Conservation (phyloP, 1,284 basidiomycete genomes). For the Rhodofomes roseus region DNA sequence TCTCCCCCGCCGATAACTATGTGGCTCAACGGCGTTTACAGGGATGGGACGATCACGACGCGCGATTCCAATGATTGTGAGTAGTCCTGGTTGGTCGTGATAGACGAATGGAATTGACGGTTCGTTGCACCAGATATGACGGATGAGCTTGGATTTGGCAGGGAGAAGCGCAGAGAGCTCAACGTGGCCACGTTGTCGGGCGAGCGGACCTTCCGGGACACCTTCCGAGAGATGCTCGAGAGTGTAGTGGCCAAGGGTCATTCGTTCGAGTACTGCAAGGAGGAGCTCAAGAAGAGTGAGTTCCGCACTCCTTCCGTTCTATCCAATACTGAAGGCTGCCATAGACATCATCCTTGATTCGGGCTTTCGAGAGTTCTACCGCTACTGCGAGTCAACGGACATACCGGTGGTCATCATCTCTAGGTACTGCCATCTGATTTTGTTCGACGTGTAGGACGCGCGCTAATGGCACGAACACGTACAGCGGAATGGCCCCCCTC, state of each 20-base stretch:
- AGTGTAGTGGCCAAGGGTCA: conserved; percentile 65
- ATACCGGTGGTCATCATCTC: conserved; percentile 92
- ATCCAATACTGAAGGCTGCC: background rate
- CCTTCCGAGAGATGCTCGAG: conserved; percentile 76
- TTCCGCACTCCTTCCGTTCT: background rate
- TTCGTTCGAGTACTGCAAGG: conserved; percentile 79
- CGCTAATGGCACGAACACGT: background rate
- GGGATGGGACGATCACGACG: conserved; percentile 92
- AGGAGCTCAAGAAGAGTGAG: conserved; percentile 50
- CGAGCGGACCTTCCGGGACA: conserved; percentile 71
- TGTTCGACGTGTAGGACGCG: background rate
- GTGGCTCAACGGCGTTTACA: conserved; percentile 24
- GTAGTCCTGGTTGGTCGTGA: conserved; percentile 21
- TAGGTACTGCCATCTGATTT: conserved; percentile 51
- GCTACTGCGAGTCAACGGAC: conserved; percentile 73
- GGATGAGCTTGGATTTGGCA: conserved; percentile 73
- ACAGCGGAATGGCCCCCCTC: conserved; percentile 86
- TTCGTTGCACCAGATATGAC: conserved; percentile 56
- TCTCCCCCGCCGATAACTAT: background rate
- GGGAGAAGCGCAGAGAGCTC: conserved; percentile 60
- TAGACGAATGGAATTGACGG: conserved; percentile 4
- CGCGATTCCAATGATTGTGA: conserved; percentile 88
- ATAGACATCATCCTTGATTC: conserved; percentile 81
- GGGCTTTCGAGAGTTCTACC: conserved; percentile 84
- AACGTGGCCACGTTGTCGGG: conserved; percentile 73